phyloP scores from a whole-genome alignment of 345 rosid species.

The Moringa oleifera region DNA sequence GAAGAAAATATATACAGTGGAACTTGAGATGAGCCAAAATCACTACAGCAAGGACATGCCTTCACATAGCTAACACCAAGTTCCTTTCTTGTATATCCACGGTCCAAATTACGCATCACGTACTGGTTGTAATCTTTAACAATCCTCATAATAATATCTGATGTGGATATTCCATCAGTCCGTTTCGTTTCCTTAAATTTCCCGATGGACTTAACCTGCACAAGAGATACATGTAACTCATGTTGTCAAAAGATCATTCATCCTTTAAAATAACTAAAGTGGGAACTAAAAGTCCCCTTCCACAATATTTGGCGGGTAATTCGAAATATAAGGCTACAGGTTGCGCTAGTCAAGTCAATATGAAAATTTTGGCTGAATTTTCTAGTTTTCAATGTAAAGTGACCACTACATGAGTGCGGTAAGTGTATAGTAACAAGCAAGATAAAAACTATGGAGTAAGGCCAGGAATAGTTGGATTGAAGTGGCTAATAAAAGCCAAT shows the following conservation, averaged over 20 bases:
- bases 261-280: not conserved
- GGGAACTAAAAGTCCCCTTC: too few species aligned
- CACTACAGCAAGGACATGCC: conserved; percentile 20
- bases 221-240: not conserved
- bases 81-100: conserved; percentile 69
- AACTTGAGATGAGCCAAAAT: not conserved
- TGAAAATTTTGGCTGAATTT: too few species aligned
- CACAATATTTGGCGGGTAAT: too few species aligned
- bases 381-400: too few species aligned
- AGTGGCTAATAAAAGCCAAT: too few species aligned
- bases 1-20: too few species aligned
- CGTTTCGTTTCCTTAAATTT: conserved; percentile 63
- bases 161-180: conserved; percentile 69
- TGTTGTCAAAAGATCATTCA: not conserved
- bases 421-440: too few species aligned
- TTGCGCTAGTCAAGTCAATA: too few species aligned
- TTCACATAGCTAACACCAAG: conserved; percentile 67
- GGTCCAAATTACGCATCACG: conserved; percentile 60
- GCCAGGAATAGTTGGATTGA: too few species aligned
- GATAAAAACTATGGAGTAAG: too few species aligned
- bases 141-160: conserved; percentile 67
- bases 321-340: too few species aligned
- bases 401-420: too few species aligned
- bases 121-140: conserved; percentile 72
- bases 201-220: conserved; percentile 49